Evolutionary conservation across 768 basidiomycete genomes (phyloP).

Genomic region (Tricholoma hemisulphureum): DNA sequence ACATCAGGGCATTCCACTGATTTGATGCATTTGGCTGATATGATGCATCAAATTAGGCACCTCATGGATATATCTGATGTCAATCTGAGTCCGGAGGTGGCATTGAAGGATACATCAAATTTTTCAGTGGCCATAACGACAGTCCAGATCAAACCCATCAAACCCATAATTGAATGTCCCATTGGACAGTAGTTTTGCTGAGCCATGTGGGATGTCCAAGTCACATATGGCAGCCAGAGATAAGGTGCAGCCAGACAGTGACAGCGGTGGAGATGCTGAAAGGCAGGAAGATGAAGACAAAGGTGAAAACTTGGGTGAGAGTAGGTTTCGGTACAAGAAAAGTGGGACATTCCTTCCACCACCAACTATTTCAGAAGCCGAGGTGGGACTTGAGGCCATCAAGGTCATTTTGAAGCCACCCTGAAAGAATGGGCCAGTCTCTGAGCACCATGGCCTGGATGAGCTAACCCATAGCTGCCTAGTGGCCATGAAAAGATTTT

Average conservation of each 20-base stretch:
- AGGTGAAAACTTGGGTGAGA: neutral
- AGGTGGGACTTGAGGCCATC: slow-evolving; percentile 5
- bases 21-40: too few species aligned
- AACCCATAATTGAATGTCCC: neutral
- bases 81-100: too few species aligned
- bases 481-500: slow-evolving; percentile 1
- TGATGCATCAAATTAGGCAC: too few species aligned
- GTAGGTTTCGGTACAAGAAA: neutral
- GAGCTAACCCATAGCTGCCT: slow-evolving; percentile 4
- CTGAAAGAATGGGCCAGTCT: slow-evolving; percentile 7
- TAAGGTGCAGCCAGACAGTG: neutral
- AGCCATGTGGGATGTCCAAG: neutral
- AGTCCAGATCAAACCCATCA: neutral
- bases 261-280: neutral
- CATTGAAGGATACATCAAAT: neutral
- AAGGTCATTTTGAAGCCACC: slow-evolving; percentile 13
- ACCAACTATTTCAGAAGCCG: slow-evolving; percentile 13
- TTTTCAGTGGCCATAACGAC: neutral
- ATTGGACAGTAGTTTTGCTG: neutral
- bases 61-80: too few species aligned
- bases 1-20: too few species aligned
- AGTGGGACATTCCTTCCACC: slow-evolving; percentile 2
- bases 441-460: slow-evolving; percentile 11
- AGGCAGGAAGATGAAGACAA: neutral
- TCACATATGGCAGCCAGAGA: neutral